phyloP scores from a whole-genome alignment of 2,329 filamentous ascomycete species.

The Nothopassalora personata region DNA sequence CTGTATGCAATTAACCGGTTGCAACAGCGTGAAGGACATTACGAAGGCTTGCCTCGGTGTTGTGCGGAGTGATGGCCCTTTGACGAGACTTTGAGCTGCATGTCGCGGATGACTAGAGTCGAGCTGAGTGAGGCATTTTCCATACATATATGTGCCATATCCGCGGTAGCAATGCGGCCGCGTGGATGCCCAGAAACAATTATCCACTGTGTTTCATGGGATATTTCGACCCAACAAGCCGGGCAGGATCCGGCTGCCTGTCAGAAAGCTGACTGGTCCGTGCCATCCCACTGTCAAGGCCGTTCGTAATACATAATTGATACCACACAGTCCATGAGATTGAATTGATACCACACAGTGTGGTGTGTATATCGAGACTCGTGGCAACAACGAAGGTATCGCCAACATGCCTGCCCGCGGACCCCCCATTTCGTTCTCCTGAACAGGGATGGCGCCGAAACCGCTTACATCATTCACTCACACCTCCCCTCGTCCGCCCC shows the following conservation, averaged over 20 bases:
- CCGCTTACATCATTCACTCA: background rate
- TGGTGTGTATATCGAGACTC: background rate
- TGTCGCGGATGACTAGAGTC: background rate
- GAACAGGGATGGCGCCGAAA: background rate
- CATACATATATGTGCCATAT: background rate
- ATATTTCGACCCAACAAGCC: background rate
- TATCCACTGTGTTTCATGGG: background rate
- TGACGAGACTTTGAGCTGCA: slow-evolving; percentile 29
- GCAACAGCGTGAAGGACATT: slow-evolving; percentile 33
- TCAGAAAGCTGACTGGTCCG: too few species aligned
- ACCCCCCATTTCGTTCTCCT: background rate
- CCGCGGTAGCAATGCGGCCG: background rate
- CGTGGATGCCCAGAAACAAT: background rate
- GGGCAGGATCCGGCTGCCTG: background rate
- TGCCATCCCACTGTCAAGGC: too few species aligned
- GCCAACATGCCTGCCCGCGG: background rate
- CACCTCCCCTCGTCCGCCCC: background rate
- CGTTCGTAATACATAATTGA: background rate
- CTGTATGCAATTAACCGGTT: slow-evolving; percentile 37
- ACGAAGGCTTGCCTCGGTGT: slow-evolving; percentile 30
- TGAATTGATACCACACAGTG: too few species aligned
- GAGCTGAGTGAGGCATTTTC: background rate
- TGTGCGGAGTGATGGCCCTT: slow-evolving; percentile 28
- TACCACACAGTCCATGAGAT: background rate
- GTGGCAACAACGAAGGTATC: background rate